Percentiles rank a stretch among this genome's conserved stretches.
phyloP scores from a whole-genome alignment of 805 yeast species.

The Kuraishia capsulata region DNA sequence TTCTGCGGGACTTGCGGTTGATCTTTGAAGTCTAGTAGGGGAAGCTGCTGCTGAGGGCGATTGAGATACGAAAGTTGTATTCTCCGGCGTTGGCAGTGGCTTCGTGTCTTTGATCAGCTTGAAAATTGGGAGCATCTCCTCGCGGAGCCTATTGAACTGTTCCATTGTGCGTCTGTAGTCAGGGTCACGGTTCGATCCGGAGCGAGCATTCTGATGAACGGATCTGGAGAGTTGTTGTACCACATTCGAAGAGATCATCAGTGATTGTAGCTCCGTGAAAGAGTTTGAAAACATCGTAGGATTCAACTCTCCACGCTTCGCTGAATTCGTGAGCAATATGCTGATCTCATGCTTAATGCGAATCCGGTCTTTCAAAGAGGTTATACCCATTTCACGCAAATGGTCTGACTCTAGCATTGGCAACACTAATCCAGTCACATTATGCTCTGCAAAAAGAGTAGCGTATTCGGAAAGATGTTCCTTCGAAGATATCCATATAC shows the following conservation, averaged over 20 bases:
- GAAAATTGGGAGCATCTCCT: slow-evolving; percentile 57
- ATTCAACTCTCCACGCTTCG: neutral
- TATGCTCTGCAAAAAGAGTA: slow-evolving; percentile 38
- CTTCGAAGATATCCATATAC: neutral
- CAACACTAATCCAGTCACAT: slow-evolving; percentile 65
- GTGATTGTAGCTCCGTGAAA: slow-evolving; percentile 3
- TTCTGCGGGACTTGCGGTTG: slow-evolving; percentile 2
- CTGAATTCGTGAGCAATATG: slow-evolving; percentile 33
- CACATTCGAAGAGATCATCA: slow-evolving; percentile 2
- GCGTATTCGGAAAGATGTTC: neutral
- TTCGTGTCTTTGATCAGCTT: slow-evolving; percentile 54
- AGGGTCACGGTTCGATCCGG: neutral
- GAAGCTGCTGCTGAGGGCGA: neutral
- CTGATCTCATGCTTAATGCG: slow-evolving; percentile 50
- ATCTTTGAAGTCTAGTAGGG: neutral
- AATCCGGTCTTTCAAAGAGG: slow-evolving; percentile 45
- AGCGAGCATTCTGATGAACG: neutral
- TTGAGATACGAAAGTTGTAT: neutral
- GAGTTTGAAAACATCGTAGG: neutral
- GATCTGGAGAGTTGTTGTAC: neutral
- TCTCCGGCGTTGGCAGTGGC: slow-evolving; percentile 59
- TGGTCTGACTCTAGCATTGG: slow-evolving; percentile 63
- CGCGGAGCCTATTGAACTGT: slow-evolving; percentile 45
- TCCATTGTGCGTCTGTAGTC: slow-evolving; percentile 34
- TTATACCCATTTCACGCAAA: slow-evolving; percentile 63